Conservation (phyloP, 2,329 filamentous ascomycete species). For the Dactylellina leptospora region DNA sequence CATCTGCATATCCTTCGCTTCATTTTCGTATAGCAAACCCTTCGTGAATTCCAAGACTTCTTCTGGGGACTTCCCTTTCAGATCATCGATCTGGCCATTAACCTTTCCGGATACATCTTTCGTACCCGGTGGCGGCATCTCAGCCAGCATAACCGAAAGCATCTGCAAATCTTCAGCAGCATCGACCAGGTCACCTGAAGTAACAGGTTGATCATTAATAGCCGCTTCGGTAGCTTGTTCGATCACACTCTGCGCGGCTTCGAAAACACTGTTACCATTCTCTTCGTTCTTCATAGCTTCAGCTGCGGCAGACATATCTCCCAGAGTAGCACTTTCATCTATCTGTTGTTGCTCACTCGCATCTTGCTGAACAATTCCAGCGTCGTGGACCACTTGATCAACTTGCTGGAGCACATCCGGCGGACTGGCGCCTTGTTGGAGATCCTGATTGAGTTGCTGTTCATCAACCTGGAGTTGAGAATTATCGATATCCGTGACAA, state of each 20-base stretch:
- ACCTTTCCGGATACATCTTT: constrained; percentile 5
- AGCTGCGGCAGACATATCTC: not conserved
- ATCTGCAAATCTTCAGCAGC: not conserved
- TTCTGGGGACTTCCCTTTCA: not conserved
- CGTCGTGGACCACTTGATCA: not conserved
- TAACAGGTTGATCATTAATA: not conserved
- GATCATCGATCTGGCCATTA: not conserved
- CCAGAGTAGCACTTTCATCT: not conserved
- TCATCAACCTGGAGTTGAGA: not conserved
- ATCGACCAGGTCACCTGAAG: not conserved
- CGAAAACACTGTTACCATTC: constrained; percentile 1
- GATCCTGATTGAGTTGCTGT: not conserved
- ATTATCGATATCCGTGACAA: not conserved
- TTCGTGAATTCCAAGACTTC: not conserved
- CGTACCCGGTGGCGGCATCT: constrained; percentile 4
- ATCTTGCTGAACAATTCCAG: not conserved
- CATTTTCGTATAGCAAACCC: not conserved
- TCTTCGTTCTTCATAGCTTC: not conserved
- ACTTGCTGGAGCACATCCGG: not conserved
- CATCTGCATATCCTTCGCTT: constrained; percentile 7
- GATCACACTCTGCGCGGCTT: constrained; percentile 10
- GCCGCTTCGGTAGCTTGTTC: not conserved
- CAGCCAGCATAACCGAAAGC: constrained; percentile 1
- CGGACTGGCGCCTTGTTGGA: not conserved
- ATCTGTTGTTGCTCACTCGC: not conserved